A percentile compares a stretch with the other conserved stretches of the same genome.
These are phyloP conservation scores for Akanthomyces uredinophilus DNA, from an alignment of 2,329 filamentous ascomycete species.

Conservation along the genomic window DNA sequence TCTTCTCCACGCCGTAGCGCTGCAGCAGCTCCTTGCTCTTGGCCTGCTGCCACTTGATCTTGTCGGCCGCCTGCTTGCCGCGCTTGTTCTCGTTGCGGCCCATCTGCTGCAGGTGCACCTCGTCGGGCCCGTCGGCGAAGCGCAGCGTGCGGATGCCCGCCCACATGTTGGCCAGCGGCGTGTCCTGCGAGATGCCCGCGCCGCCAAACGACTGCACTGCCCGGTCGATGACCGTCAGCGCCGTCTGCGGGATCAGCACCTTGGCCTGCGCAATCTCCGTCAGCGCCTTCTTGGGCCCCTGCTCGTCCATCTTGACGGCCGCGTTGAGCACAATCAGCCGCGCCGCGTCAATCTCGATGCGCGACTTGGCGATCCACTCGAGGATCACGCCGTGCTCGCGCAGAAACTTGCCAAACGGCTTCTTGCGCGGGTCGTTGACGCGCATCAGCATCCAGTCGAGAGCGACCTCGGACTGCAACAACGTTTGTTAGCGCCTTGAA, in stretches of 20 bases:
- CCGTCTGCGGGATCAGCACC: slow-evolving; percentile 77
- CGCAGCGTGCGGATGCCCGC: slow-evolving; percentile 73
- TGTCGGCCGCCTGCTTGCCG: slow-evolving; percentile 53
- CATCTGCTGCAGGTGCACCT: slow-evolving; percentile 84
- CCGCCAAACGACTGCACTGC: slow-evolving; percentile 91
- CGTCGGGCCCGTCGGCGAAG: slow-evolving; percentile 90
- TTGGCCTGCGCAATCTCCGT: slow-evolving; percentile 96
- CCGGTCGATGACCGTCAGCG: slow-evolving; percentile 84
- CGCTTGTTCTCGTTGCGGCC: slow-evolving; percentile 75
- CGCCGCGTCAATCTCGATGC: slow-evolving; percentile 89
- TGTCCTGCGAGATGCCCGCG: slow-evolving; percentile 89
- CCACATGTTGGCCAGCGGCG: slow-evolving; percentile 82
- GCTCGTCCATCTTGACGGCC: slow-evolving; percentile 87
- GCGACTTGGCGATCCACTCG: slow-evolving; percentile 87
- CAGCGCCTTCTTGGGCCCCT: slow-evolving; percentile 81
- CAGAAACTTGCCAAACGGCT: slow-evolving; percentile 83
- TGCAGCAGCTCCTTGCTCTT: slow-evolving; percentile 62
- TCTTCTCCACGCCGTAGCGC: slow-evolving; percentile 45
- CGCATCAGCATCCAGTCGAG: slow-evolving; percentile 93
- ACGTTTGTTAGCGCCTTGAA: not conserved
- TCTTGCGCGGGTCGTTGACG: slow-evolving; percentile 87
- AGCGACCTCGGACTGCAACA: slow-evolving; percentile 67
- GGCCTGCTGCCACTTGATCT: slow-evolving; percentile 59
- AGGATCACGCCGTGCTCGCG: slow-evolving; percentile 89
- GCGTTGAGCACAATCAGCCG: slow-evolving; percentile 90